Percentiles rank a stretch among this genome's conserved stretches.
Evolutionary conservation across 2,329 filamentous ascomycete genomes (phyloP).

Genomic region (Verticillium nonalfalfae): DNA sequence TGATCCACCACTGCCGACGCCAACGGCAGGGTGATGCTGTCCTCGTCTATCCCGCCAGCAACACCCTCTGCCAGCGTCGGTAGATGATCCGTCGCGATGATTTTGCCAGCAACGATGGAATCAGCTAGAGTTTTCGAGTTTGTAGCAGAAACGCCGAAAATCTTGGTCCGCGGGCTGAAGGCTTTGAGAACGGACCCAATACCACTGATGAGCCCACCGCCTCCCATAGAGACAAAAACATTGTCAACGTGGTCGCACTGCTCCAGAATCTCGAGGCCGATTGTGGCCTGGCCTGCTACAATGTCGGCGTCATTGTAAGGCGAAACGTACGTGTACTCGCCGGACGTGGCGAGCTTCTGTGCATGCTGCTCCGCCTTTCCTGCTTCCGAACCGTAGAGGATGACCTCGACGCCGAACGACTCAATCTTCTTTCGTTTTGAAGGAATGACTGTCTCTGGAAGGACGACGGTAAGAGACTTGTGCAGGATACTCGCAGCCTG

Average conservation of each 20-base stretch:
- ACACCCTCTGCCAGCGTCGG: constrained; percentile 16
- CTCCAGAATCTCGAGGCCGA: constrained; percentile 15
- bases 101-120: constrained; percentile 12
- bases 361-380: constrained; percentile 16
- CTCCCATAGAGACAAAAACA: constrained; percentile 17
- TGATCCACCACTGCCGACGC: constrained; percentile 14
- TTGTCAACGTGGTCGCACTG: constrained; percentile 14
- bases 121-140: constrained; percentile 15
- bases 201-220: constrained; percentile 15
- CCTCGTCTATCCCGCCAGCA: constrained; percentile 16
- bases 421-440: constrained; percentile 15
- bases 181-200: constrained; percentile 17
- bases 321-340: constrained; percentile 14
- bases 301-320: constrained; percentile 16
- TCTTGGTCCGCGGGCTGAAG: constrained; percentile 11
- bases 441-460: constrained; percentile 13
- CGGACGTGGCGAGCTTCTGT: constrained; percentile 13
- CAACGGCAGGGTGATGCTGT: constrained; percentile 14
- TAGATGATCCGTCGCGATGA: constrained; percentile 15
- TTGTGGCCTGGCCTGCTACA: constrained; percentile 13
- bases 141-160: constrained; percentile 14
- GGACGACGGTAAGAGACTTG: constrained; percentile 11
- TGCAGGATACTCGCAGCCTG: constrained; percentile 8
- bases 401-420: constrained; percentile 12
- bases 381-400: constrained; percentile 14